Percentiles rank a stretch among this genome's conserved stretches.
These are phyloP conservation scores for Termitomyces sp. DNA, from an alignment of 1,284 basidiomycete species.

Conservation along the genomic window DNA sequence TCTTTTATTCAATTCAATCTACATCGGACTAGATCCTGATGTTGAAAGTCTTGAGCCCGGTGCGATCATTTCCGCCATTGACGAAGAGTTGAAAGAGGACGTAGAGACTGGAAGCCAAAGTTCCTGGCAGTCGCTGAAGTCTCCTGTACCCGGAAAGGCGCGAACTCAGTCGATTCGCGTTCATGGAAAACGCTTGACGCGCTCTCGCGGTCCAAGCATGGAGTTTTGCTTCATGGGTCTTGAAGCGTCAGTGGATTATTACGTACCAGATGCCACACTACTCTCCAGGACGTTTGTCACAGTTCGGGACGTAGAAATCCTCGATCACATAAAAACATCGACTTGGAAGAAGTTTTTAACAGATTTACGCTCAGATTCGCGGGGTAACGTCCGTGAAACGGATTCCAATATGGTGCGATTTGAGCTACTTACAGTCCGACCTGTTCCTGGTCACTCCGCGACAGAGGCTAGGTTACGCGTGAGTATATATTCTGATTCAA, in stretches of 20 bases:
- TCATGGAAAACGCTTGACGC: constrained; percentile 60
- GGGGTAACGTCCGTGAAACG: constrained; percentile 83
- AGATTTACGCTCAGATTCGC: constrained; percentile 73
- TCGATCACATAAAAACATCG: constrained; percentile 97
- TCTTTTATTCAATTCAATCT: constrained; percentile 89
- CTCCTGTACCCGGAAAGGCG: constrained; percentile 36
- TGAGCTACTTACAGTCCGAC: constrained; percentile 71
- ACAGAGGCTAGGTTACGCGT: constrained; percentile 84
- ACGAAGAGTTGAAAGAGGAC: constrained; percentile 80
- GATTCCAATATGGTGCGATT: constrained; percentile 91
- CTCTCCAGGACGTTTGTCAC: constrained; percentile 65
- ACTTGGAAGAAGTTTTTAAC: constrained; percentile 98
- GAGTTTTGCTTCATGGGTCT: constrained; percentile 77
- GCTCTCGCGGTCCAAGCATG: constrained; percentile 78
- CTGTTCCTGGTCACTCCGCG: constrained; percentile 57
- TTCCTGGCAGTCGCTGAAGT: constrained; percentile 79
- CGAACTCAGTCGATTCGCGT: constrained; percentile 37
- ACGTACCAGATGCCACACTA: constrained; percentile 48
- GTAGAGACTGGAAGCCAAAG: constrained; percentile 66
- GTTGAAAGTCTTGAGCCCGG: constrained; percentile 69
- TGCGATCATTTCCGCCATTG: constrained; percentile 83
- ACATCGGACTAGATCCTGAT: constrained; percentile 78
- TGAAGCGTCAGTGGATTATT: constrained; percentile 64
- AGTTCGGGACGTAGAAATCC: constrained; percentile 75
- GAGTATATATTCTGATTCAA: constrained; percentile 12